Conservation (phyloP, 2,329 filamentous ascomycete genomes). For the Fusarium haematococcum region DNA sequence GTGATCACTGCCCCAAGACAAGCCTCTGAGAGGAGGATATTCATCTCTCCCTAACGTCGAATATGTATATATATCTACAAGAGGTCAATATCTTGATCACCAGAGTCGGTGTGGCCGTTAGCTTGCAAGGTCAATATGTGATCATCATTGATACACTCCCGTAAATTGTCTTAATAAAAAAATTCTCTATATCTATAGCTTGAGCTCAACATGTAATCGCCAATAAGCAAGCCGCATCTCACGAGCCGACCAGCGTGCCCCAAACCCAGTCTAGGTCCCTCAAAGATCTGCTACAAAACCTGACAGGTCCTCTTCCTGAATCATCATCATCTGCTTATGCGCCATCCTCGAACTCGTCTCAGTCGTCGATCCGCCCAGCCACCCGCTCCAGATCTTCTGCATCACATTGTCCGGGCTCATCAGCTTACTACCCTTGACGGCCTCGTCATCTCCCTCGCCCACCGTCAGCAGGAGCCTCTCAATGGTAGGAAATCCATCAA, state of each 20-base stretch:
- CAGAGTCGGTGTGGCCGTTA: neutral
- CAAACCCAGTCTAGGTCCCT: neutral
- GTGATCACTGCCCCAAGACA: neutral
- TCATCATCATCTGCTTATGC: constrained; percentile 57
- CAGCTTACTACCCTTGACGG: constrained; percentile 46
- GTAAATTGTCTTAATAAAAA: neutral
- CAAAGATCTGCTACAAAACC: constrained; percentile 44
- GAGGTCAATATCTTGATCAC: neutral
- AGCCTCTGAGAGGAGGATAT: neutral
- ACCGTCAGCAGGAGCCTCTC: constrained; percentile 56
- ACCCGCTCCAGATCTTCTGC: constrained; percentile 62
- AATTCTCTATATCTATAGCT: neutral
- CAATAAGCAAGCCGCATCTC: neutral
- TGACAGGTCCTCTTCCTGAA: constrained; percentile 57
- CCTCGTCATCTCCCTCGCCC: constrained; percentile 52
- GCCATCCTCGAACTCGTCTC: constrained; percentile 54
- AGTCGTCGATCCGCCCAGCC: constrained; percentile 55
- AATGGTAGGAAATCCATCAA: constrained; percentile 56
- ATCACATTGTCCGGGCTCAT: constrained; percentile 52
- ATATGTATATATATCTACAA: neutral
- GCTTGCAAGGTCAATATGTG: neutral
- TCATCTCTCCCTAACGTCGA: neutral
- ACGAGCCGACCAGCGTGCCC: neutral
- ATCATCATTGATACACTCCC: neutral
- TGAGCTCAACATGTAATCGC: neutral